Evolutionary conservation across 192 early-diverging fungal species (phyloP), one percentile per base, ranked within the genome.

Genomic region (Mortierella hygrophila): DNA sequence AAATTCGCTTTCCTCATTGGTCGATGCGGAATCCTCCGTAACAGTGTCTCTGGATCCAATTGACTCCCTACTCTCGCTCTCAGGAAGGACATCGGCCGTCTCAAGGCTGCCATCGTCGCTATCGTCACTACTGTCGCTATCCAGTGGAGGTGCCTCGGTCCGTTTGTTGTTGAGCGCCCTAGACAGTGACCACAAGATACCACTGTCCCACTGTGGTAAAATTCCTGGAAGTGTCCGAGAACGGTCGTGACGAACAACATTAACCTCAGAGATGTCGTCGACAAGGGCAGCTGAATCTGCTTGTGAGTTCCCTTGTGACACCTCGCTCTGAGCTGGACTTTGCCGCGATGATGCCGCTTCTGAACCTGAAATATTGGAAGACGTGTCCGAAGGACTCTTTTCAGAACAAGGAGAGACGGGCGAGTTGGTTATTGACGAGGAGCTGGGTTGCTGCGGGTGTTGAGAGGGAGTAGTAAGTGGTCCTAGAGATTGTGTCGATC

Each of bases 121-220:
- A 1, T 63, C 77, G 18, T 81, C 84, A 35, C 83, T 86, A 68
- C 70, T 81, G 32, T 86, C 84, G 65, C 84, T 86, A 32, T 80
- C 75, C 13, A 86, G 18, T 18, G 84, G 84, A 2, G 76, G 74
- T 1, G n/a, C 75, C 1, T 73, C 46, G 1, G 78, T 32, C 52
- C 77, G 80, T 41, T 86, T 86, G 47, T 75, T 32, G 13, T 60
- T 63, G 35, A 86, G 84, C 1, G 79, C 84, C 35, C 79, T 73
- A 11, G 84, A 74, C 7, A 86, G 69, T 20, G 84, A 75, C 84
- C 84, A 78, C 6, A 86, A 46, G 10, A 81, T 63, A 42, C 79
- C 70, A 6, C 75, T 35, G 16, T 83, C 82, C 82, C 82, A 83
- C 46, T 83, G 81, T 9, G 83, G 83, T 16, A 85, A 47, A 7